phyloP scores from a whole-genome alignment of 2,329 filamentous ascomycete species.

The Fusarium fujikuroi region DNA sequence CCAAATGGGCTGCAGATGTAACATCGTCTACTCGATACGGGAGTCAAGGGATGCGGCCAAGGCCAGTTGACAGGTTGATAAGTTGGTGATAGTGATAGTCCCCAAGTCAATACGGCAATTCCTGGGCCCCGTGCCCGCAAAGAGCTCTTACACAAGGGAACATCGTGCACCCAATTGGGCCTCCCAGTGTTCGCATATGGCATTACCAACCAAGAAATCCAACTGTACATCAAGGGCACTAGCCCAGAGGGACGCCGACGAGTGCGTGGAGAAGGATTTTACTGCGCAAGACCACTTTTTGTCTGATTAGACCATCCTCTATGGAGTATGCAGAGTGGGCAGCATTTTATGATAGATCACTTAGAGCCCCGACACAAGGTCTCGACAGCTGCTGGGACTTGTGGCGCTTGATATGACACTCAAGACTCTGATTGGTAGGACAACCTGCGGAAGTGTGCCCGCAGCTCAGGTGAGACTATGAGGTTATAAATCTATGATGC shows the following conservation, averaged over 20 bases:
- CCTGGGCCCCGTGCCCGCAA: background rate
- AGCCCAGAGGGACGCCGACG: slow-evolving; percentile 1
- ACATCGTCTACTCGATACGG: background rate
- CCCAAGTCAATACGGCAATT: slow-evolving; percentile 1
- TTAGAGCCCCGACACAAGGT: slow-evolving; percentile 17
- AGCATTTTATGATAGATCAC: slow-evolving; percentile 38
- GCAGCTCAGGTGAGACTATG: slow-evolving; percentile 31
- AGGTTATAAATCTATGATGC: slow-evolving; percentile 34
- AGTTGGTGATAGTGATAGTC: background rate
- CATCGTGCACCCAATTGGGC: background rate
- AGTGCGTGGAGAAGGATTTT: slow-evolving; percentile 17
- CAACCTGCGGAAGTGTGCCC: background rate
- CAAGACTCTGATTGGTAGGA: slow-evolving; percentile 10
- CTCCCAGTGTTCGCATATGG: background rate
- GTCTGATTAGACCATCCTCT: slow-evolving; percentile 41
- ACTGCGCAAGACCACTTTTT: slow-evolving; percentile 25
- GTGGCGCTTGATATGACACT: slow-evolving; percentile 34
- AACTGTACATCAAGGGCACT: slow-evolving; percentile 28
- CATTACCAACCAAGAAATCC: background rate
- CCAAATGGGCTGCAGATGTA: slow-evolving; percentile 9
- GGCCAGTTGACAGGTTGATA: background rate
- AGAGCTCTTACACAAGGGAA: slow-evolving; percentile 2
- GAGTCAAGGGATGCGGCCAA: slow-evolving; percentile 12
- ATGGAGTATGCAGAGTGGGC: slow-evolving; percentile 5
- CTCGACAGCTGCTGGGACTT: slow-evolving; percentile 10